Base-by-base conservation (phyloP, 306 rosid species). In the Leucaena leucocephala region DNA sequence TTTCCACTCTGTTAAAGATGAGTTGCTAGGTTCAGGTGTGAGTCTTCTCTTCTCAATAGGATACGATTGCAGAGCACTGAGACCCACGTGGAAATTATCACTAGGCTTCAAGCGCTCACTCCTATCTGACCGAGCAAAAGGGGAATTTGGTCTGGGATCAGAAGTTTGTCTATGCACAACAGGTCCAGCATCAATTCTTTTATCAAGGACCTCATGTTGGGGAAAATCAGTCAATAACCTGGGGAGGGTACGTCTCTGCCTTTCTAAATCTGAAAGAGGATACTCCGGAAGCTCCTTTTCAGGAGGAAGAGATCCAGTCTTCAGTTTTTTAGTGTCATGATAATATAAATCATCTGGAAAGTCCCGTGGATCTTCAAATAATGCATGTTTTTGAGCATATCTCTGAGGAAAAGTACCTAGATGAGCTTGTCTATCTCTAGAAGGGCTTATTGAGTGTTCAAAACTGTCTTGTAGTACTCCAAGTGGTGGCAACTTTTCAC, bases 281-380 rank as follows among this genome's bases (percentile, higher is more conserved):
- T 88, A 88, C 78, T 95, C 97, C 27, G 97, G 98, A 83, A 95
- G 90, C 88, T 92, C 99, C 58, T 82, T 86, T 49, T 91, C 93
- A 13, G 80, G 82, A 70, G 85, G 86, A 85, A 87, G 83, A 68
- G 90, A 80, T 44, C 74, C 82, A 9, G 84, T 91, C 85, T 84
- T 95, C 75, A 85, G 81, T 83, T 80, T 90, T 88, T 93, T 95
- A 74, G 92, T 74, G 82, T 85, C 93, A 40, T 58, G 76, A 68
- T 75, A 83, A 42, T 86, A 85, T 19, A 72, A 36, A 77, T 93
- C 96, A 71, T 84, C 92, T 16, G 94, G 87, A 72, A 87, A 85
- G 82, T 90, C 88, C 87, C 81, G 89, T 43, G 78, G 78, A 77
- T 93, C 97, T 55, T 93, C 99, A 87, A 81, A 82, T 42, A 62